Percentiles rank a stretch among this genome's conserved stretches.
These are phyloP conservation scores for Apiospora kogelbergensis DNA, from an alignment of 2,329 filamentous ascomycete species.

Conservation along the genomic window DNA sequence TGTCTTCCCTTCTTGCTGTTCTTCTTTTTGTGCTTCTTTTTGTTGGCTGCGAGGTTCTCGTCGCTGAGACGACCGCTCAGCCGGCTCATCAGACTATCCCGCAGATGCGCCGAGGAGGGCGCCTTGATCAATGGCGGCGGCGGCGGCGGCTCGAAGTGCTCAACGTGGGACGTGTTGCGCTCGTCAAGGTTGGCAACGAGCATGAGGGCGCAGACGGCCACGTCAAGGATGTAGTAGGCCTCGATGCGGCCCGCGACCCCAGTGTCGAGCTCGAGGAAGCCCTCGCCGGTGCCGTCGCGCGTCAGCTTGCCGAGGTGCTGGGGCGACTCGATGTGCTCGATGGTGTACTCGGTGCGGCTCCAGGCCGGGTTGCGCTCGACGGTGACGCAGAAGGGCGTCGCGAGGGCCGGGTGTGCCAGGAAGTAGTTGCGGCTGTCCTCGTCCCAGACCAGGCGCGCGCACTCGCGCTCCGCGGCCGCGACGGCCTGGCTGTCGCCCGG, in stretches of 20 bases:
- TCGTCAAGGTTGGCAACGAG: constrained; percentile 60
- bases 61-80: constrained; percentile 19
- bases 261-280: constrained; percentile 63
- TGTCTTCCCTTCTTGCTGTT: constrained; percentile 28
- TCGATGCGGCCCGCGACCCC: constrained; percentile 59
- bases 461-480: constrained; percentile 65
- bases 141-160: constrained; percentile 62
- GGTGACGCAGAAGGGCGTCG: constrained; percentile 62
- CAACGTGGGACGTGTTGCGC: constrained; percentile 44
- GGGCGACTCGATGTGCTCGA: constrained; percentile 64
- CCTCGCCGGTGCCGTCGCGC: constrained; percentile 58
- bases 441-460: constrained; percentile 71
- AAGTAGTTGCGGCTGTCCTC: constrained; percentile 59
- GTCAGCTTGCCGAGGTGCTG: constrained; percentile 61
- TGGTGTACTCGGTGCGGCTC: constrained; percentile 62
- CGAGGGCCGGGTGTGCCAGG: constrained; percentile 62
- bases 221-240: constrained; percentile 61
- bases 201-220: constrained; percentile 59
- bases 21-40: constrained; percentile 29
- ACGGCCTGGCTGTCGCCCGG: constrained; percentile 59
- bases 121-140: constrained; percentile 14
- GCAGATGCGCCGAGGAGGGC: constrained; percentile 23
- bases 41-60: constrained; percentile 25
- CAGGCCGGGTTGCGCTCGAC: constrained; percentile 59
- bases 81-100: constrained; percentile 24